phyloP scores from a whole-genome alignment of 352 stramenopile species.

The Phytopythium sindhum region DNA sequence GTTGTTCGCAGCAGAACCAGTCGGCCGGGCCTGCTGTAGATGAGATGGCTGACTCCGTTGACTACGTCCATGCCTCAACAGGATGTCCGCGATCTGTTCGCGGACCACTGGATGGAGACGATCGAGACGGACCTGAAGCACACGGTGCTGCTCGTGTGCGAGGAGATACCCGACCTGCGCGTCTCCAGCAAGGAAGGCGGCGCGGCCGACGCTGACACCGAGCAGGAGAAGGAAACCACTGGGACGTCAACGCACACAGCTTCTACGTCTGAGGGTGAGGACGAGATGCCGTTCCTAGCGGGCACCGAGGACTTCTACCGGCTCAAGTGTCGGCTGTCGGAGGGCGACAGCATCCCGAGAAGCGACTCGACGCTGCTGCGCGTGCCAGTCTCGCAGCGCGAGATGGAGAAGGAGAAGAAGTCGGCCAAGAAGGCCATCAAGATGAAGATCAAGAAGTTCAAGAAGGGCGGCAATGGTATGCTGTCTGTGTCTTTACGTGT shows the following conservation, averaged over 20 bases:
- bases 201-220: too few species aligned
- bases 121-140: constrained; percentile 59
- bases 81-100: constrained; percentile 64
- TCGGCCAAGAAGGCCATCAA: constrained; percentile 76
- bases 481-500: not conserved
- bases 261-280: not conserved
- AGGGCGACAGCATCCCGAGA: constrained; percentile 73
- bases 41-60: not conserved
- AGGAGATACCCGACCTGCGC: constrained; percentile 59
- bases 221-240: constrained; percentile 5
- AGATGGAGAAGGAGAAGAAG: constrained; percentile 77
- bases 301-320: constrained; percentile 32
- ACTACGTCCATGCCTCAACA: constrained; percentile 10
- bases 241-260: not conserved
- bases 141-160: constrained; percentile 66
- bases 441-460: constrained; percentile 89
- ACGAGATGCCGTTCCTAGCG: constrained; percentile 33
- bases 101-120: constrained; percentile 58
- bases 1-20: constrained; percentile 7
- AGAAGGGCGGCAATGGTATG: constrained; percentile 54
- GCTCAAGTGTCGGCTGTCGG: constrained; percentile 50
- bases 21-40: not conserved
- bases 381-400: constrained; percentile 68
- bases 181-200: not conserved
- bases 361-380: constrained; percentile 67